Percentiles rank a stretch among this genome's conserved stretches.
phyloP scores from a whole-genome alignment of 2,329 filamentous ascomycete genomes.

The Fusarium denticulatum region DNA sequence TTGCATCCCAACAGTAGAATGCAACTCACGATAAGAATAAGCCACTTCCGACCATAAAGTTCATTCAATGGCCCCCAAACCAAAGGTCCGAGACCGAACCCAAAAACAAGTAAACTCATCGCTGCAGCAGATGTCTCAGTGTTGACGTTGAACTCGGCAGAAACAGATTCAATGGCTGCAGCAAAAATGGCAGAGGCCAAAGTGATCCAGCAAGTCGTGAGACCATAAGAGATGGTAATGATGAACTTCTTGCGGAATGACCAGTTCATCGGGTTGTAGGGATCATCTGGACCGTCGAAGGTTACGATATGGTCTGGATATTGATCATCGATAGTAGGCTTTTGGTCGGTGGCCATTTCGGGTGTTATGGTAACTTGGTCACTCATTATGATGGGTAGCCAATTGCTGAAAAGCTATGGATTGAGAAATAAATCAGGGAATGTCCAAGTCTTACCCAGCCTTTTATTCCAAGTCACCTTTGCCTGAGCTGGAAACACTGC shows the following conservation, averaged over 20 bases:
- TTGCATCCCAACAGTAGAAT: too few species aligned
- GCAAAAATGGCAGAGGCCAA: not conserved
- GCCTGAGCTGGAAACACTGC: too few species aligned
- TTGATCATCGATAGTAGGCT: not conserved
- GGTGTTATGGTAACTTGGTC: not conserved
- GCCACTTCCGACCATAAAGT: not conserved
- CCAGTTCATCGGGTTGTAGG: not conserved
- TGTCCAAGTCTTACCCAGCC: not conserved
- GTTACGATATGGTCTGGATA: not conserved
- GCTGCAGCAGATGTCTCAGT: not conserved
- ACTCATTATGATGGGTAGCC: not conserved
- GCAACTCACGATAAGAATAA: not conserved
- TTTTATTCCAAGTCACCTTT: not conserved
- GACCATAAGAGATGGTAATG: not conserved
- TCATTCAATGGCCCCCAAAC: not conserved
- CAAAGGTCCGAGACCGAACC: not conserved
- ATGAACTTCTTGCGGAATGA: not conserved
- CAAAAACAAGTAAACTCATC: not conserved
- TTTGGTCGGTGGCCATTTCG: not conserved
- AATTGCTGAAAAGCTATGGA: too few species aligned
- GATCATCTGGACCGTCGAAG: not conserved
- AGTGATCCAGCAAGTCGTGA: conserved; percentile 3
- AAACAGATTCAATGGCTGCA: not conserved
- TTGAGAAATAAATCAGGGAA: too few species aligned
- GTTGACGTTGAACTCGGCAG: not conserved